Percentiles rank a stretch among this genome's conserved stretches.
Conservation (phyloP, 345 rosid species). For the Salix udensis region DNA sequence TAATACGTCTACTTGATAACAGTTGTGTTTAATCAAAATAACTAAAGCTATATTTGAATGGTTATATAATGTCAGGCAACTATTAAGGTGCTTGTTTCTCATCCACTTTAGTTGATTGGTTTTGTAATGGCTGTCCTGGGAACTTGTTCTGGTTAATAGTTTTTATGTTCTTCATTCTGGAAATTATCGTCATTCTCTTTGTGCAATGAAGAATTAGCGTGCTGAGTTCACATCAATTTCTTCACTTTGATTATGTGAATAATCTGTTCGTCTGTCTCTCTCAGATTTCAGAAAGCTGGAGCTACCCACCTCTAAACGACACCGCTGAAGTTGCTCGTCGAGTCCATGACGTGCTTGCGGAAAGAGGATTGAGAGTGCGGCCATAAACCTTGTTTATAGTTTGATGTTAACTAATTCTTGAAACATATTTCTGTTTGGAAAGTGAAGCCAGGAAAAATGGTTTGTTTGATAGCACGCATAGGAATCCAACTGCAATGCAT, state of each 20-base stretch:
- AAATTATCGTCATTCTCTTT: background rate
- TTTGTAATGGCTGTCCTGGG: background rate
- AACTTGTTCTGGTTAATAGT: background rate
- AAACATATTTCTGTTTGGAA: constrained; percentile 5
- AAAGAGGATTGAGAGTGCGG: constrained; percentile 75
- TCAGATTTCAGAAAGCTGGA: constrained; percentile 88
- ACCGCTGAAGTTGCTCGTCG: constrained; percentile 79
- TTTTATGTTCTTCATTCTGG: background rate
- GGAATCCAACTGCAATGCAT: constrained; percentile 12
- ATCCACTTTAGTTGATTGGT: background rate
- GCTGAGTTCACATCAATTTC: background rate
- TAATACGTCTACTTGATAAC: background rate
- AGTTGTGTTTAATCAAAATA: background rate
- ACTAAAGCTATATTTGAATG: background rate
- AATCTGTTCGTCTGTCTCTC: background rate
- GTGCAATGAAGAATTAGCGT: background rate
- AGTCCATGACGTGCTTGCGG: constrained; percentile 62
- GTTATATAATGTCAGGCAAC: background rate
- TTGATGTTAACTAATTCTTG: constrained; percentile 22
- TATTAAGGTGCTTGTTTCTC: background rate
- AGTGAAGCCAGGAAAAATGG: background rate
- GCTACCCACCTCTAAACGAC: constrained; percentile 92
- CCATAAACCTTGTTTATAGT: constrained; percentile 36
- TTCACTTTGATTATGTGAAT: background rate
- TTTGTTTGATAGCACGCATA: constrained; percentile 13